Conservation (phyloP, 2,329 filamentous ascomycete species). For the Calonectria pauciramosa region DNA sequence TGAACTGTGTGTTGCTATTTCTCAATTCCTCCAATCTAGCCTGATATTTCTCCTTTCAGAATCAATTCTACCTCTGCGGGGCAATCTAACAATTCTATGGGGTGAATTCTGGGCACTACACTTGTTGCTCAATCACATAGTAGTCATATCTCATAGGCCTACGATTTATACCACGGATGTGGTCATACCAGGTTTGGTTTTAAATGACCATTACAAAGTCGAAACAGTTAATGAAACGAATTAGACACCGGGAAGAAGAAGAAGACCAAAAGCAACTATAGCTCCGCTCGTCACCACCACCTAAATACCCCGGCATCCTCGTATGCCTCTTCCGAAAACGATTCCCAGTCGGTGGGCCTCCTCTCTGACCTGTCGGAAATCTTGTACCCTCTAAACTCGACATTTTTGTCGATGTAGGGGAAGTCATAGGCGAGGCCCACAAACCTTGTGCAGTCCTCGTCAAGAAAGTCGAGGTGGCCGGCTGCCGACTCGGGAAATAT, state of each 20-base stretch:
- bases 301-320: neutral
- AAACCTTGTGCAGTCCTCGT: slow-evolving; percentile 10
- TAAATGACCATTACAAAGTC: neutral
- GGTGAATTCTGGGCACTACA: too few relatives aligned
- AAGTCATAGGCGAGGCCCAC: slow-evolving; percentile 18
- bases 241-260: neutral
- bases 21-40: too few relatives aligned
- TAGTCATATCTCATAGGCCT: too few relatives aligned
- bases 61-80: too few relatives aligned
- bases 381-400: slow-evolving; percentile 27
- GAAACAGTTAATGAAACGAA: neutral
- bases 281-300: neutral
- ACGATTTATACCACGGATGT: too few relatives aligned
- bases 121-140: too few relatives aligned
- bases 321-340: neutral
- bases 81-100: too few relatives aligned
- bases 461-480: slow-evolving; percentile 25
- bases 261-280: neutral
- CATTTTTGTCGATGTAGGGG: neutral
- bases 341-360: neutral
- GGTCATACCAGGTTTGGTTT: neutral
- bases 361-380: slow-evolving; percentile 11
- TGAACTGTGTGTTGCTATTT: too few relatives aligned
- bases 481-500: neutral
- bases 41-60: too few relatives aligned